These are phyloP conservation scores for Ephemerocybe angulata DNA, from an alignment of 768 basidiomycete species.

Conservation along the genomic window DNA sequence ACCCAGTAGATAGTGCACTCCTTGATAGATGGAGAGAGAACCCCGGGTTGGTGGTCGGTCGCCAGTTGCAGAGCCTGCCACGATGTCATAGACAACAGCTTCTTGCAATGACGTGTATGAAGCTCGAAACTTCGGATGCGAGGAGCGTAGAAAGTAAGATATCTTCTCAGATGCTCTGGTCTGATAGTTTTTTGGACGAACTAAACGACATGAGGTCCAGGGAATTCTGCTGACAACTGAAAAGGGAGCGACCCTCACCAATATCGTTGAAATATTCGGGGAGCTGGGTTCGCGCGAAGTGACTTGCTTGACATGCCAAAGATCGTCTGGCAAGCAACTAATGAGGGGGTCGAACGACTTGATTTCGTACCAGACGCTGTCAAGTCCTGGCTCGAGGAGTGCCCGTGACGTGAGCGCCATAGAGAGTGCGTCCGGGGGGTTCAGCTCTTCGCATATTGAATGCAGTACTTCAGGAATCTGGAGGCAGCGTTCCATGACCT, in stretches of 20 bases:
- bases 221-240: neutral
- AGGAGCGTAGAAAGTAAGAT: neutral
- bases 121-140: neutral
- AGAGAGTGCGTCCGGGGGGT: neutral
- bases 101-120: no score
- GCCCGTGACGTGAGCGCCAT: neutral
- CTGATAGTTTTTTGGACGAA: neutral
- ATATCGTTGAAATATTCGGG: no score
- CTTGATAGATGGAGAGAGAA: neutral
- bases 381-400: neutral
- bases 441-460: neutral
- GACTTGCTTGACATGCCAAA: neutral
- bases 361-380: neutral
- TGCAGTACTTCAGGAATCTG: neutral
- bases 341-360: neutral
- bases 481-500: neutral
- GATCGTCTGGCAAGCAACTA: neutral
- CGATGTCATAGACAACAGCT: neutral
- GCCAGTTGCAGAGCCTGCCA: neutral
- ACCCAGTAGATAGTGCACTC: neutral
- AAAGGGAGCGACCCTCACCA: no score
- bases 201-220: neutral
- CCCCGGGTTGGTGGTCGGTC: neutral
- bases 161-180: neutral
- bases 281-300: no score